These are phyloP conservation scores for Dalbergia cochinchinensis DNA, from an alignment of 306 rosid genomes.

Conservation along the genomic window DNA sequence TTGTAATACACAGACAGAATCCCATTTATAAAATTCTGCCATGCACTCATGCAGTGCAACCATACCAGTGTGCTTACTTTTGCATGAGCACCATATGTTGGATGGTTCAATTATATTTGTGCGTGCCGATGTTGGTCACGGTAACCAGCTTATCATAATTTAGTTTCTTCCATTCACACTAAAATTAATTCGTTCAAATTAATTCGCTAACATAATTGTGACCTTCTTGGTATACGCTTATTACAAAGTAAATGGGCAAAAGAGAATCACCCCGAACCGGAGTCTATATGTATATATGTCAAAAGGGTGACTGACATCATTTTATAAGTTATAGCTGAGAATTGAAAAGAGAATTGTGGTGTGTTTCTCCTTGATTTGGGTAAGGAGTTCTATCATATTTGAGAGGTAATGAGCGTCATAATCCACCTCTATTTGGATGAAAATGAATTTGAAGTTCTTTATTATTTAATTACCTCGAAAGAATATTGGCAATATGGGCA, in stretches of 20 bases:
- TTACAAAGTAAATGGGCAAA: too few species aligned
- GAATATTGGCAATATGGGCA: constrained; percentile 54
- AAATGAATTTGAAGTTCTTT: too few species aligned
- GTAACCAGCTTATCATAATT: not conserved
- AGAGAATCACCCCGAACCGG: too few species aligned
- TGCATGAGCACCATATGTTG: constrained; percentile 27
- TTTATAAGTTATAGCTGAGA: too few species aligned
- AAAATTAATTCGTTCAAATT: constrained; percentile 27
- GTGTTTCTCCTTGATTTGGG: too few species aligned
- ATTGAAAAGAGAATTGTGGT: too few species aligned
- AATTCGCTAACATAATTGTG: not conserved
- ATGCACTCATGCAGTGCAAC: constrained; percentile 33
- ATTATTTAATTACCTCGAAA: constrained; percentile 14
- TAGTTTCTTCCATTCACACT: not conserved
- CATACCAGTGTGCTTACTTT: not conserved
- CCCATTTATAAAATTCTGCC: constrained; percentile 31
- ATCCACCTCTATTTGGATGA: not conserved
- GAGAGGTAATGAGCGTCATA: too few species aligned
- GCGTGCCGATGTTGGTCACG: constrained; percentile 12
- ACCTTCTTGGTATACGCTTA: too few species aligned
- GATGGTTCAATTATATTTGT: constrained; percentile 1
- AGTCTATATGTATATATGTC: too few species aligned
- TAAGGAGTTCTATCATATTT: too few species aligned
- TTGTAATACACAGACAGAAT: constrained; percentile 5
- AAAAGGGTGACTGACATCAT: too few species aligned